Percentiles rank a stretch among this genome's conserved stretches.
phyloP scores from a whole-genome alignment of 495 filamentous ascomycete species.

The Lineolata rhizophorae region DNA sequence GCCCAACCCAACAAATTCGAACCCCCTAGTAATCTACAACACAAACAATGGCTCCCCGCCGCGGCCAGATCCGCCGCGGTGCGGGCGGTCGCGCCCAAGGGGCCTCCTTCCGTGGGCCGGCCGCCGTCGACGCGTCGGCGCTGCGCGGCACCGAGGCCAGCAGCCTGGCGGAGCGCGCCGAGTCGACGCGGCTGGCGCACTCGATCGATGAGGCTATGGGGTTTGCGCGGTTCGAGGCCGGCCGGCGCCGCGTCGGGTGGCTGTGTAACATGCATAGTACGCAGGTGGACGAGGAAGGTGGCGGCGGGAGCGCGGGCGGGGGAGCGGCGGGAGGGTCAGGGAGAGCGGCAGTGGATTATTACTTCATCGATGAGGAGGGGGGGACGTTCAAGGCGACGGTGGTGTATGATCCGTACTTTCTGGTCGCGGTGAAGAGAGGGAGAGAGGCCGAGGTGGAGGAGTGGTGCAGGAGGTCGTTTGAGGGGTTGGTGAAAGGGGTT shows the following conservation, averaged over 20 bases:
- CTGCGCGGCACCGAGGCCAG: conserved; percentile 62
- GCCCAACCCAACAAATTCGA: too few species aligned
- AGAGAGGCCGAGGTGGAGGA: conserved; percentile 88
- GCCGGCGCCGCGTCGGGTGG: conserved; percentile 73
- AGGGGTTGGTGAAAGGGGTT: conserved; percentile 61
- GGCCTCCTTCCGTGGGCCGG: too few species aligned
- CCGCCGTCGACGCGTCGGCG: conserved; percentile 46
- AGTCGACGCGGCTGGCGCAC: conserved; percentile 63
- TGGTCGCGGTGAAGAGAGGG: conserved; percentile 73
- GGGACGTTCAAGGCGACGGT: conserved; percentile 89
- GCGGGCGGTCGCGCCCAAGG: too few species aligned
- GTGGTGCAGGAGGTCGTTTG: conserved; percentile 71
- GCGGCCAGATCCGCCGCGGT: too few species aligned
- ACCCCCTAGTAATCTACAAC: too few species aligned
- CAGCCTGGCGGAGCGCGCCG: conserved; percentile 65
- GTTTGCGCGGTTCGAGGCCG: conserved; percentile 79
- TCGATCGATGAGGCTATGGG: conserved; percentile 87
- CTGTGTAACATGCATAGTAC: conserved; percentile 88
- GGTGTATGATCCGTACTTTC: conserved; percentile 91
- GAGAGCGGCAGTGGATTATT: conserved; percentile 82
- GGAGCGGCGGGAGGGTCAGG: too few species aligned
- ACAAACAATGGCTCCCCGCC: too few species aligned
- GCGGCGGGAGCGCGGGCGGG: too few species aligned
- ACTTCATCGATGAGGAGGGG: conserved; percentile 88
- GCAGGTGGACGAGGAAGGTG: conserved; percentile 60